A percentile compares a stretch with the other conserved stretches of the same genome.
phyloP scores from a whole-genome alignment of 164 flowering plant genomes.

The Sedum album region DNA sequence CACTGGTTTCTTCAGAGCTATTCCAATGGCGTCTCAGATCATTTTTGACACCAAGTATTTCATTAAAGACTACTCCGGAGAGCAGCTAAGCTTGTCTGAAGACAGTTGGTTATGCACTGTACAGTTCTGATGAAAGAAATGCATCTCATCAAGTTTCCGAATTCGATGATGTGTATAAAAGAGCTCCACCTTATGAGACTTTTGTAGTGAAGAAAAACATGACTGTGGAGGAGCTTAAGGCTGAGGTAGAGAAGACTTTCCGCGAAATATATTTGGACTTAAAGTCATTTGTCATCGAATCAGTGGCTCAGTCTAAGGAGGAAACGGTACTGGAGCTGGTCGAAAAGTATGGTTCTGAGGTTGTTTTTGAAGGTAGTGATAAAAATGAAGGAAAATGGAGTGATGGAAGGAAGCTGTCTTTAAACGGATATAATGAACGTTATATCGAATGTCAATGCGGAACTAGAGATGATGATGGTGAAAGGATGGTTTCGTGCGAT shows the following conservation, averaged over 20 bases:
- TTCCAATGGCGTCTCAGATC: slow-evolving; percentile 47
- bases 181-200: slow-evolving; percentile 46
- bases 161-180: slow-evolving; percentile 14
- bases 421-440: slow-evolving; percentile 14
- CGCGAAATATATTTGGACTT: slow-evolving; percentile 62
- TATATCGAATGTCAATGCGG: slow-evolving; percentile 77
- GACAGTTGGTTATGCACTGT: slow-evolving; percentile 39
- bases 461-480: slow-evolving; percentile 75
- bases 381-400: neutral
- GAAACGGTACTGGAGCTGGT: slow-evolving; percentile 33
- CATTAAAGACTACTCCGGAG: slow-evolving; percentile 41
- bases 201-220: slow-evolving; percentile 33
- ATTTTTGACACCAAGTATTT: slow-evolving; percentile 68
- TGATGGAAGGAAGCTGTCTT: slow-evolving; percentile 18
- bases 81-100: slow-evolving; percentile 13
- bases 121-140: slow-evolving; percentile 25
- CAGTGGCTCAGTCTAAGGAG: slow-evolving; percentile 27
- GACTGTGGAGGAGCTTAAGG: slow-evolving; percentile 50
- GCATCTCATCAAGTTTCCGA: neutral
- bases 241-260: slow-evolving; percentile 49
- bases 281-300: slow-evolving; percentile 32
- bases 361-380: slow-evolving; percentile 37
- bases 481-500: slow-evolving; percentile 70
- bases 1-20: slow-evolving; percentile 23
- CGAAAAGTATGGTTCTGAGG: slow-evolving; percentile 25